These are phyloP conservation scores for Nothophaeocryptopus gaeumannii DNA, from an alignment of 2,329 filamentous ascomycete species.

Conservation along the genomic window DNA sequence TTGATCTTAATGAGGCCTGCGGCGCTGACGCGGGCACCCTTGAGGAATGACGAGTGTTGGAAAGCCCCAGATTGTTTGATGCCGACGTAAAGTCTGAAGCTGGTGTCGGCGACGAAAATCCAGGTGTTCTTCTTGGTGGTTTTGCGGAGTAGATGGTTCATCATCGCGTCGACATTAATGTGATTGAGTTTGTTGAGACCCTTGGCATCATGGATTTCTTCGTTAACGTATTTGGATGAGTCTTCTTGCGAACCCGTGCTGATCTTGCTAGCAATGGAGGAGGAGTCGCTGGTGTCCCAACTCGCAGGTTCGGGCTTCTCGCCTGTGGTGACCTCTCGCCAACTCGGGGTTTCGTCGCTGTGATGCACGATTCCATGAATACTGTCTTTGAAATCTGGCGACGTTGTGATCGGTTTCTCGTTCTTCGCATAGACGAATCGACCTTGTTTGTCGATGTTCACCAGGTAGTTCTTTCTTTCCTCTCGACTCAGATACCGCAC, in stretches of 20 bases:
- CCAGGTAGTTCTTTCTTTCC: constrained; percentile 77
- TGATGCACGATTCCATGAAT: constrained; percentile 58
- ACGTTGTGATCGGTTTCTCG: constrained; percentile 72
- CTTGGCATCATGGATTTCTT: constrained; percentile 60
- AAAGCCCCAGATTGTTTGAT: constrained; percentile 88
- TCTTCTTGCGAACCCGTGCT: constrained; percentile 57
- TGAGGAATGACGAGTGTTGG: constrained; percentile 86
- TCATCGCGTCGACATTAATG: constrained; percentile 67
- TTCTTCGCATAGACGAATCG: constrained; percentile 86
- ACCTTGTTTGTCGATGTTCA: constrained; percentile 70
- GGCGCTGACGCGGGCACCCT: constrained; percentile 75
- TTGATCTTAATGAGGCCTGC: constrained; percentile 85
- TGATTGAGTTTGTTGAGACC: constrained; percentile 63
- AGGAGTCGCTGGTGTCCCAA: constrained; percentile 13
- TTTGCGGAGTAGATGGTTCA: constrained; percentile 75
- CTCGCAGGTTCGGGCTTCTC: constrained; percentile 23
- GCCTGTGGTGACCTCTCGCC: constrained; percentile 37
- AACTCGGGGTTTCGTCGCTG: constrained; percentile 45
- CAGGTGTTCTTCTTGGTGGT: constrained; percentile 83
- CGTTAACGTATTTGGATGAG: constrained; percentile 63
- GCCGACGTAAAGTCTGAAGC: constrained; percentile 79
- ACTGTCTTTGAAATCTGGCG: constrained; percentile 72
- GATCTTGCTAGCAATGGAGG: constrained; percentile 36
- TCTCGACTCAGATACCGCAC: constrained; percentile 81
- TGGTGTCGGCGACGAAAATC: constrained; percentile 90